Evolutionary conservation across 257 asterid species (phyloP), one percentile per base, ranked within the genome.

Genomic region (Galeopsis tetrahit): DNA sequence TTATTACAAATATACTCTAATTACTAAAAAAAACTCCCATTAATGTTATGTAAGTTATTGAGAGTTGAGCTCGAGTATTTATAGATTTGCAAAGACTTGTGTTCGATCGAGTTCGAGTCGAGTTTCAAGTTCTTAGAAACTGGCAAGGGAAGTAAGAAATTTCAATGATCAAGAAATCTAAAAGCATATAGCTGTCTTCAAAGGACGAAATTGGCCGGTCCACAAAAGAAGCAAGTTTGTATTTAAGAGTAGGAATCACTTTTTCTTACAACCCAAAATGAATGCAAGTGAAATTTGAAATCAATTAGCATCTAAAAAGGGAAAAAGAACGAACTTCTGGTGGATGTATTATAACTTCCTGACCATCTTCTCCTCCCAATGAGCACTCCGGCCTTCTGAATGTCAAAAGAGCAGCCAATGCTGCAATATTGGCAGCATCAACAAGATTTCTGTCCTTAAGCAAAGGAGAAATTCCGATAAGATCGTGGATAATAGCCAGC

Each of bases 381-480:
- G 97, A 82, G 81, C 98, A 91, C 66, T 92, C 97, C 58, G 96
- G 94, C 80, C 99, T 87, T 77, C 97, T 92, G 72, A 87, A 95
- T 71, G 99, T 85, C 85, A 86, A 78, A 43, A 95, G 96, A 71
- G 98, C 90, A 76, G 97, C 96, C 84, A 95, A 79, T 70, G 98
- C 99, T 70, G 98, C 98, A 83, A 90, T 77, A 78, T 92, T 92
- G 77, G 98, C 96, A 48, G 97, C 98, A 82, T 92, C 99, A 72
- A 95, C 92, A 66, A 95, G 98, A 85, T 95, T 95, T 57, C 99
- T 95, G 73, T 68, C 36, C 58, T 68, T 28, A 55, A 53, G 61
- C 70, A 74, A 52, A 44, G n/a, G 59, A 46, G 34, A 63, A 71
- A 55, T 35, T 65, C 36, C 44, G 35, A 58, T 43, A 9, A 78